Evolutionary conservation across 306 rosid genomes (phyloP), one percentile per base, ranked within the genome.

Genomic region (Dalbergia cultrata): DNA sequence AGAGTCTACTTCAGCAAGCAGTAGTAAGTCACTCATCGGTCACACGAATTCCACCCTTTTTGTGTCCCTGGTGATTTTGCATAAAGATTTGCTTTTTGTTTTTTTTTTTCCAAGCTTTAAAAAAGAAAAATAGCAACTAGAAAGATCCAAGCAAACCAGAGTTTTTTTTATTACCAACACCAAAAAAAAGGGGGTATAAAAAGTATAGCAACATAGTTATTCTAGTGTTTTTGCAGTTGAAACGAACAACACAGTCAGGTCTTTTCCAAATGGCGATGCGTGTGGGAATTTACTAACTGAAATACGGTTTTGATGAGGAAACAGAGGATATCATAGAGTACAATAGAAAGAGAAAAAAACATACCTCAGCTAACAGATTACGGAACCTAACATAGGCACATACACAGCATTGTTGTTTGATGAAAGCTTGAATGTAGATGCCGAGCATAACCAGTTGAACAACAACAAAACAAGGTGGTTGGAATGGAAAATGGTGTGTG

Each of bases 1-100:
- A 41, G 53, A 13, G 33, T 26, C 43, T 37, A 18, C 50, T 7
- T 43, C 0, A 43, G 47, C 11, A 7, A 43, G 47, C 47, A 43
- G 47, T 41, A 67, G 66, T 64, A 12, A 19, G 57, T 8, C 31
- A 26, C 31, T 1, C 73, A 65, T 12, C 16, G 58, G 68, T 59
- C 66, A 76, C 12, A 16, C 70, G 76, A 67, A 66, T 80, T 75
- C 80, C n/a, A 26, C 2, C 59, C 11, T 60, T 58, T 49, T 37
- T 37, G 13, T 5, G 16, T 7, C 18, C 44, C 47, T 64, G 2
- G 31, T 1, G 49, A 63, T 21, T 71, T 34, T 49, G 65, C 75
- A 49, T 35, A 10, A 58, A 74, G 59, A 47, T 26, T 26, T 26
- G 31, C 2, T 8, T 43, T 43, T 52, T n/a, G n/a, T n/a, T 10